Conservation (phyloP, 2,329 filamentous ascomycete genomes). For the Nemania bipapillata region DNA sequence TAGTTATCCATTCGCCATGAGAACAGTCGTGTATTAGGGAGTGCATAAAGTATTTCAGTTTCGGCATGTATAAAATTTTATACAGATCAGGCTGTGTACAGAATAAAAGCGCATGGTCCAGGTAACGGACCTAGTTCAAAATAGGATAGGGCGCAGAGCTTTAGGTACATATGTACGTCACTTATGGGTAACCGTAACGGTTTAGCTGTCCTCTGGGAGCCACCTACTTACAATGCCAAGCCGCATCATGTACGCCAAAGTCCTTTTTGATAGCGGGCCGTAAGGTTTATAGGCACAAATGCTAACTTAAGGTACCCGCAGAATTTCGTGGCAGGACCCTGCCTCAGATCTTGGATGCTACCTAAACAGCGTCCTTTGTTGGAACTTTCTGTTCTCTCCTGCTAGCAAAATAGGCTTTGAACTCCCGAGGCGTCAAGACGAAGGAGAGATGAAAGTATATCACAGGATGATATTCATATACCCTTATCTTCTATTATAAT, state of each 20-base stretch:
- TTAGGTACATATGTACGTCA: too few species aligned
- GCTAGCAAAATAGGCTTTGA: conserved; percentile 13
- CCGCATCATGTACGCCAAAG: neutral
- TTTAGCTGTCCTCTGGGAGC: conserved; percentile 28
- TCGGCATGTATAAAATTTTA: too few species aligned
- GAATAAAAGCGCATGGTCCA: too few species aligned
- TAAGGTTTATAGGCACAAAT: too few species aligned
- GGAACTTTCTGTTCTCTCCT: conserved; percentile 18
- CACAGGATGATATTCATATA: conserved; percentile 23
- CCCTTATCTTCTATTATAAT: conserved; percentile 24
- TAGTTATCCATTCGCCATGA: too few species aligned
- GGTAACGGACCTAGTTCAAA: too few species aligned
- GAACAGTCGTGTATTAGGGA: too few species aligned
- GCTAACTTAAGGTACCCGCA: too few species aligned
- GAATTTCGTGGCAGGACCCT: neutral
- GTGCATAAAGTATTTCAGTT: too few species aligned
- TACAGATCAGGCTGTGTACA: too few species aligned
- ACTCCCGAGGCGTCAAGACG: conserved; percentile 12
- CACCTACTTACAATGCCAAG: conserved; percentile 1
- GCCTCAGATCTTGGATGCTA: neutral
- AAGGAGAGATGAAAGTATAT: conserved; percentile 19
- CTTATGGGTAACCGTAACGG: too few species aligned
- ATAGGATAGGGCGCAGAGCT: too few species aligned
- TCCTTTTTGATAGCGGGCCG: neutral
- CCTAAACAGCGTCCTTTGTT: neutral